Conservation (phyloP, 2,329 filamentous ascomycete genomes). For the Mollisia scopiformis region DNA sequence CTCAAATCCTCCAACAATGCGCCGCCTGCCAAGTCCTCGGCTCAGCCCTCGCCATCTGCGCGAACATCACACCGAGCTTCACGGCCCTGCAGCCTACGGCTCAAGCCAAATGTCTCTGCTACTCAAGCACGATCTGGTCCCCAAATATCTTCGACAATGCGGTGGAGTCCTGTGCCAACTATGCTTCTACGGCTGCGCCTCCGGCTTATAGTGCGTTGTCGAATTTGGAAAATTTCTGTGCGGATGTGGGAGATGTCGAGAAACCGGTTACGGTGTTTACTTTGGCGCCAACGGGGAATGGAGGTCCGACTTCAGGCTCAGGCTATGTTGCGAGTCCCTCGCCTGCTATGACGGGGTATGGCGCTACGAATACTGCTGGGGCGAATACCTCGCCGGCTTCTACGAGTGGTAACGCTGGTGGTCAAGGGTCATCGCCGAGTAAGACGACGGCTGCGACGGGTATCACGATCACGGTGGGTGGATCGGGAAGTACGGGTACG, state of each 20-base stretch:
- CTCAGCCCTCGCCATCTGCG: slow-evolving; percentile 28
- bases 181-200: slow-evolving; percentile 19
- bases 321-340: background rate
- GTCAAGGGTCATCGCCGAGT: background rate
- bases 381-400: background rate
- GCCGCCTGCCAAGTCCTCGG: slow-evolving; percentile 22
- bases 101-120: slow-evolving; percentile 35
- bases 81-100: slow-evolving; percentile 21
- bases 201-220: slow-evolving; percentile 19
- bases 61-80: slow-evolving; percentile 27
- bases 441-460: background rate
- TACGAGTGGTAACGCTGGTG: background rate
- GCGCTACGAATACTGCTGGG: background rate
- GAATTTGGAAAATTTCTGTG: slow-evolving; percentile 28
- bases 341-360: background rate
- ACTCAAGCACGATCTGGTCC: slow-evolving; percentile 26
- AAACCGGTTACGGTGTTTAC: background rate
- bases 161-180: slow-evolving; percentile 26
- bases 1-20: slow-evolving; percentile 21
- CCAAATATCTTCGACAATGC: slow-evolving; percentile 30
- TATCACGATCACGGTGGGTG: slow-evolving; percentile 5
- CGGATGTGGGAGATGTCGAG: slow-evolving; percentile 24
- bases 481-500: background rate
- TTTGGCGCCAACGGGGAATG: background rate
- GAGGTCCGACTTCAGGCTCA: background rate